Conservation (phyloP, 768 basidiomycete species). For the Clitopilus passeckerianus region DNA sequence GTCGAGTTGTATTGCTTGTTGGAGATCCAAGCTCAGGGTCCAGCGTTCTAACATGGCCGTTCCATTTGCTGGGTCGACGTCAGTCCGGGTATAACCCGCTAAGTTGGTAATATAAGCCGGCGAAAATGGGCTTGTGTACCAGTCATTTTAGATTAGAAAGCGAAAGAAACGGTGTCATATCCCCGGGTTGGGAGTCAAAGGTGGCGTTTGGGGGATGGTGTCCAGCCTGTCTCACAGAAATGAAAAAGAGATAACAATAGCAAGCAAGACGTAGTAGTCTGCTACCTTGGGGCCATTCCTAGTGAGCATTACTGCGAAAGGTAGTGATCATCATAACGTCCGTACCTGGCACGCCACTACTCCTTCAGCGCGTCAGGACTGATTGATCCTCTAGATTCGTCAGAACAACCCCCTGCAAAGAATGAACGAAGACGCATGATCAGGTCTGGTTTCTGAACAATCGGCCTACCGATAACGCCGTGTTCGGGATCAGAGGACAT, state of each 20-base stretch:
- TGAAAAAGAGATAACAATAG: background rate
- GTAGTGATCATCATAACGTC: too few relatives aligned
- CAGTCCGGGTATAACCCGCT: background rate
- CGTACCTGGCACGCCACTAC: too few relatives aligned
- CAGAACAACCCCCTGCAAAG: background rate
- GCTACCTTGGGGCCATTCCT: too few relatives aligned
- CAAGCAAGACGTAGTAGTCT: too few relatives aligned
- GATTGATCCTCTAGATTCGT: background rate
- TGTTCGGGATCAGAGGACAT: too few relatives aligned
- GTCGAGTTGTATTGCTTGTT: background rate
- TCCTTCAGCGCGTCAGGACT: background rate
- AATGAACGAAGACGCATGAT: background rate
- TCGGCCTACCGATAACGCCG: background rate
- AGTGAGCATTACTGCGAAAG: too few relatives aligned
- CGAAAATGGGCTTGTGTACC: background rate
- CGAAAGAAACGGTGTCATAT: background rate
- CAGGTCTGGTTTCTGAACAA: background rate
- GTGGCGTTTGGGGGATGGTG: background rate
- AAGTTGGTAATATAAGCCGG: background rate
- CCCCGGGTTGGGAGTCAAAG: background rate
- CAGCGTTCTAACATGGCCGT: background rate
- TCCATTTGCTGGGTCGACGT: background rate
- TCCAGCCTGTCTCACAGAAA: background rate
- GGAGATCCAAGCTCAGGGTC: background rate
- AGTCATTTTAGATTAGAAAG: background rate